A percentile compares a stretch with the other conserved stretches of the same genome.
These are phyloP conservation scores for Neostapfia colusana DNA, from an alignment of 176 grass and related monocot species.

Conservation along the genomic window DNA sequence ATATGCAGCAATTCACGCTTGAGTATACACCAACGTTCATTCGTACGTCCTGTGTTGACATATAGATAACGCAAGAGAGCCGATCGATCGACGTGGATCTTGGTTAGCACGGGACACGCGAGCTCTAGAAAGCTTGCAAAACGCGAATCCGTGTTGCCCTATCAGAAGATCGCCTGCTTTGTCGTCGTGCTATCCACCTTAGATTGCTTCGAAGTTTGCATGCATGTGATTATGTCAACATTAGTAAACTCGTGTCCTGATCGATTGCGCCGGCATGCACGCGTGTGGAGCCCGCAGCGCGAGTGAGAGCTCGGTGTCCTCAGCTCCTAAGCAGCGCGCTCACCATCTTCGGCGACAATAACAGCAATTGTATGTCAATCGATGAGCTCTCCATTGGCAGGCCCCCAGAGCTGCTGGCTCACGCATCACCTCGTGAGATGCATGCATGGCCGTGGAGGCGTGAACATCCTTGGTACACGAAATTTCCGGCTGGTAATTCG, in stretches of 20 bases:
- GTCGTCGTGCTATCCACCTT: neutral
- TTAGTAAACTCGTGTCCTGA: neutral
- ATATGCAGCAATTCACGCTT: neutral
- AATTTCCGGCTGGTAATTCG: neutral
- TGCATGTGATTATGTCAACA: no score
- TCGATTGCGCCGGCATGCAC: neutral
- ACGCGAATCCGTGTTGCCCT: slow-evolving; percentile 17
- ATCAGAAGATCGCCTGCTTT: slow-evolving; percentile 16
- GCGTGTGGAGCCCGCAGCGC: neutral
- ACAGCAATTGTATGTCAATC: no score
- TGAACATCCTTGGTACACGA: neutral
- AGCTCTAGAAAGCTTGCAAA: neutral
- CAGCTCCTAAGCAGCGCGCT: neutral
- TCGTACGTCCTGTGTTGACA: neutral
- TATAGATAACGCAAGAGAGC: no score
- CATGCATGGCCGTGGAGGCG: neutral
- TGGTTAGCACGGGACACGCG: neutral
- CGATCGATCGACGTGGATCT: neutral
- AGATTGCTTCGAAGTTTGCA: neutral
- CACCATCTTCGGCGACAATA: neutral
- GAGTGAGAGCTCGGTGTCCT: neutral
- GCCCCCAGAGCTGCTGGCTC: no score
- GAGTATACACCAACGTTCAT: slow-evolving; percentile 6
- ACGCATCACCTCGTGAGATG: neutral
- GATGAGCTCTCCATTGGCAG: no score